These are phyloP conservation scores for Populus alba DNA, from an alignment of 345 rosid genomes.

Conservation along the genomic window DNA sequence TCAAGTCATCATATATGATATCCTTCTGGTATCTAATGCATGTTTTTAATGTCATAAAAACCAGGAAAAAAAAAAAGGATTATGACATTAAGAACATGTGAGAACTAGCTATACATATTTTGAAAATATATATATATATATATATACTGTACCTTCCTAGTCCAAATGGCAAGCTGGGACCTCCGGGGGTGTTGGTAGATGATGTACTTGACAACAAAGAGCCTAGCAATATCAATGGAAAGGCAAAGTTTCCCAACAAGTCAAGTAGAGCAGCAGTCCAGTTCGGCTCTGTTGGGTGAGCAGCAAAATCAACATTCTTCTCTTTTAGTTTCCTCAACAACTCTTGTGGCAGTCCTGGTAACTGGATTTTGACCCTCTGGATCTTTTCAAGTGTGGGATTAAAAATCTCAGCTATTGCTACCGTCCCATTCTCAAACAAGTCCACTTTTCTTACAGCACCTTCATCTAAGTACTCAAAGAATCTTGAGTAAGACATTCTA, in stretches of 20 bases:
- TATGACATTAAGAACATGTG: too few relatives aligned
- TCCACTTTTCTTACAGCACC: conserved; percentile 62
- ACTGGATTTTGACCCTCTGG: conserved; percentile 64
- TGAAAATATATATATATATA: too few relatives aligned
- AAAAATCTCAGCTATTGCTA: conserved; percentile 59
- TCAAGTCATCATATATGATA: too few relatives aligned
- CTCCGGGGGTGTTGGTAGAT: conserved; percentile 42
- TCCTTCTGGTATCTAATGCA: too few relatives aligned
- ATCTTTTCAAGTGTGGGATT: conserved; percentile 44
- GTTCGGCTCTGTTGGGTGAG: conserved; percentile 50
- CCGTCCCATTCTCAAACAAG: conserved; percentile 65
- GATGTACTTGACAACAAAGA: conserved; percentile 44
- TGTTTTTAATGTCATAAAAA: too few relatives aligned
- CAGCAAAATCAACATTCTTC: conserved; percentile 64
- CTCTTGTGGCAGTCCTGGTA: conserved; percentile 61
- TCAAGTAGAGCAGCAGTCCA: conserved; percentile 46
- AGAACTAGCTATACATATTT: too few relatives aligned
- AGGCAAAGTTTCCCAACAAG: conserved; percentile 54
- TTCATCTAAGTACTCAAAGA: conserved; percentile 55
- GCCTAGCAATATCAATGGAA: conserved; percentile 62
- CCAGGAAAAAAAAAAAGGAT: too few relatives aligned
- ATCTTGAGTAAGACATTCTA: conserved; percentile 58
- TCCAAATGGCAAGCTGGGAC: conserved; percentile 71
- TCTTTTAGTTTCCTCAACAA: conserved; percentile 60
- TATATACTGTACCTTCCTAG: conserved; percentile 14